Evolutionary conservation across 75 land plant species (phyloP).

Genomic region (Chamaecyparis obtusa): DNA sequence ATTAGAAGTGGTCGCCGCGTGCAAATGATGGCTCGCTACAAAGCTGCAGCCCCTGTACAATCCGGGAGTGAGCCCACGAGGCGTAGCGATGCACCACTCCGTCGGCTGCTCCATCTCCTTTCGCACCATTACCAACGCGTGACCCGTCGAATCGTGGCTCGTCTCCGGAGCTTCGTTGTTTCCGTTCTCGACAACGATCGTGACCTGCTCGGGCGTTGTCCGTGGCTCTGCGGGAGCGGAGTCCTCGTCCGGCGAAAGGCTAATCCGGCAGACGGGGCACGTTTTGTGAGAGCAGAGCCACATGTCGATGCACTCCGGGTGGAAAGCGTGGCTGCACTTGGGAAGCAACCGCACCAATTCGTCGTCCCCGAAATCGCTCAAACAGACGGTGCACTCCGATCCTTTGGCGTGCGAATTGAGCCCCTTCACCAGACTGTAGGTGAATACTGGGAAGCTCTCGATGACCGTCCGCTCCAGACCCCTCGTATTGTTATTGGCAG

Average conservation of each 20-base stretch:
- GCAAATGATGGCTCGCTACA: background rate
- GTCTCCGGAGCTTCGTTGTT: background rate
- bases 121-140: slow-evolving; percentile 3
- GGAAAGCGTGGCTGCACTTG: slow-evolving; percentile 37
- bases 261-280: slow-evolving; percentile 32
- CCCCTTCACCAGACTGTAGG: background rate
- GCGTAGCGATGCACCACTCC: slow-evolving; percentile 3
- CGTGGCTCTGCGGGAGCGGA: background rate
- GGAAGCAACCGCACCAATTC: slow-evolving; percentile 31
- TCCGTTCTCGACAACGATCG: background rate
- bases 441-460: slow-evolving; percentile 6
- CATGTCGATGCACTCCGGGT: slow-evolving; percentile 42
- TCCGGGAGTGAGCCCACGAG: background rate
- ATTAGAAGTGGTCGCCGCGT: background rate
- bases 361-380: slow-evolving; percentile 20
- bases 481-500: background rate
- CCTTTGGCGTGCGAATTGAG: background rate
- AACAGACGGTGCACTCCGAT: slow-evolving; percentile 34
- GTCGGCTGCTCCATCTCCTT: background rate
- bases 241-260: background rate
- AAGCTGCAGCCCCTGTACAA: background rate
- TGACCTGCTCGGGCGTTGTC: background rate
- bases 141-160: background rate
- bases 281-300: slow-evolving; percentile 44
- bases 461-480: slow-evolving; percentile 3